phyloP scores from a whole-genome alignment of 768 basidiomycete species.

The Roridomyces roridus region DNA sequence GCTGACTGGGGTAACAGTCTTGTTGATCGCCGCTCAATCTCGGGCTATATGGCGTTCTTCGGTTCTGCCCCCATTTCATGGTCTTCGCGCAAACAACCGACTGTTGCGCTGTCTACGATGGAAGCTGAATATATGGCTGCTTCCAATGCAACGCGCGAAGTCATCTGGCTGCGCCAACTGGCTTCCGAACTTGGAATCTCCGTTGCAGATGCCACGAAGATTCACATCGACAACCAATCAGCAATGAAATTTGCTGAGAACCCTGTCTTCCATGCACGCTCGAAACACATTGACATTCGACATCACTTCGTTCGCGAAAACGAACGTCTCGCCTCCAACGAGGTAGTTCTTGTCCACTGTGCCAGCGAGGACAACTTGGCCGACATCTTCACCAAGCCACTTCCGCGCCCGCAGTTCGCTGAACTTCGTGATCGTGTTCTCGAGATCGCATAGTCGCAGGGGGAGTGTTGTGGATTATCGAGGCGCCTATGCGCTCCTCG shows the following conservation, averaged over 20 bases:
- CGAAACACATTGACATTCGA: conserved; percentile 40
- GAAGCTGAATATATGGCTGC: conserved; percentile 4
- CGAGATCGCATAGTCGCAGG: too few relatives aligned
- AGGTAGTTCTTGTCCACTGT: background rate
- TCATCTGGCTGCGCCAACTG: background rate
- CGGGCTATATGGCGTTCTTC: background rate
- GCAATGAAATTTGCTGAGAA: conserved; percentile 30
- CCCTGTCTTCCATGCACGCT: conserved; percentile 30
- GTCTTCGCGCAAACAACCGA: conserved; percentile 1
- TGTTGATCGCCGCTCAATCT: background rate
- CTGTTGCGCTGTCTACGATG: background rate
- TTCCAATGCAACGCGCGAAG: background rate
- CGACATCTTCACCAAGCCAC: conserved; percentile 2
- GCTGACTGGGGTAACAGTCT: background rate
- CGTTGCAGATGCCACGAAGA: background rate
- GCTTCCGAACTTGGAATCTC: background rate
- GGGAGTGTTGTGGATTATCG: too few relatives aligned
- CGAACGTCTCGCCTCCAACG: conserved; percentile 20
- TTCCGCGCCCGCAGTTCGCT: background rate
- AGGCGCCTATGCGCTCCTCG: too few relatives aligned
- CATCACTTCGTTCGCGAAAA: conserved; percentile 35
- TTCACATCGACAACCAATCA: conserved; percentile 35
- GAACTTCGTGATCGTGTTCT: too few relatives aligned
- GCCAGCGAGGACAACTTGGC: conserved; percentile 6
- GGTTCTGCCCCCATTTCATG: background rate